phyloP scores from a whole-genome alignment of 805 yeast genomes.

The Ogataea siamensis region DNA sequence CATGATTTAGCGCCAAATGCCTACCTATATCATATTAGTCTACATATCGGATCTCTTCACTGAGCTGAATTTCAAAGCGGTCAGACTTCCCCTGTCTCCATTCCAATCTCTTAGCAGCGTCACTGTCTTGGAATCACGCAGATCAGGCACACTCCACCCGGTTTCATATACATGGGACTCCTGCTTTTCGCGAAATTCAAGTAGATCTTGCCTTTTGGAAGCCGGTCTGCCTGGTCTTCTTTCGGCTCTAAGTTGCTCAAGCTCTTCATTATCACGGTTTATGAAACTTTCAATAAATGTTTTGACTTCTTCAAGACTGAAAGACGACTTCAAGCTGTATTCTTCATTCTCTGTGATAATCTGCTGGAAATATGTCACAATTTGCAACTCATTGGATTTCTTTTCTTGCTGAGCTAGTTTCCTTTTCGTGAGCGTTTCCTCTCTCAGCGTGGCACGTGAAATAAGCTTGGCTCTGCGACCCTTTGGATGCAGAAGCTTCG shows the following conservation, averaged over 20 bases:
- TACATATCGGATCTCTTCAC: conserved; percentile 29
- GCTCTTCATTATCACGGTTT: conserved; percentile 71
- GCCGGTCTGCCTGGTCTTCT: conserved; percentile 91
- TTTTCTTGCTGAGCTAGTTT: conserved; percentile 58
- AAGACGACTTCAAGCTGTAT: conserved; percentile 39
- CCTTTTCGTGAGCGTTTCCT: conserved; percentile 60
- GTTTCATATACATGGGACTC: conserved; percentile 63
- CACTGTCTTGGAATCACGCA: conserved; percentile 60
- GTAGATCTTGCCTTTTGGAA: conserved; percentile 60
- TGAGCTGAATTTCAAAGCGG: conserved; percentile 51
- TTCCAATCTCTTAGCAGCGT: conserved; percentile 69
- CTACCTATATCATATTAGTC: background rate
- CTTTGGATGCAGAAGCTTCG: conserved; percentile 71
- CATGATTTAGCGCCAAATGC: conserved; percentile 1
- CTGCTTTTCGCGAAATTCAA: conserved; percentile 59
- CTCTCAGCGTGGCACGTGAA: conserved; percentile 83
- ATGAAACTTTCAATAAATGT: conserved; percentile 60
- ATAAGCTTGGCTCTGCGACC: conserved; percentile 86
- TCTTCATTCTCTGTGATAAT: conserved; percentile 41
- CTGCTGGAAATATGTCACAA: conserved; percentile 60
- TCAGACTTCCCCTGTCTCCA: conserved; percentile 76
- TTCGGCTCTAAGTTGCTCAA: conserved; percentile 54
- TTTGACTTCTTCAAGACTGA: conserved; percentile 57
- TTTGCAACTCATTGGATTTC: conserved; percentile 56
- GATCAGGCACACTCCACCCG: conserved; percentile 73